These are phyloP conservation scores for Ilex asprella DNA, from an alignment of 257 asterid species.

Conservation along the genomic window DNA sequence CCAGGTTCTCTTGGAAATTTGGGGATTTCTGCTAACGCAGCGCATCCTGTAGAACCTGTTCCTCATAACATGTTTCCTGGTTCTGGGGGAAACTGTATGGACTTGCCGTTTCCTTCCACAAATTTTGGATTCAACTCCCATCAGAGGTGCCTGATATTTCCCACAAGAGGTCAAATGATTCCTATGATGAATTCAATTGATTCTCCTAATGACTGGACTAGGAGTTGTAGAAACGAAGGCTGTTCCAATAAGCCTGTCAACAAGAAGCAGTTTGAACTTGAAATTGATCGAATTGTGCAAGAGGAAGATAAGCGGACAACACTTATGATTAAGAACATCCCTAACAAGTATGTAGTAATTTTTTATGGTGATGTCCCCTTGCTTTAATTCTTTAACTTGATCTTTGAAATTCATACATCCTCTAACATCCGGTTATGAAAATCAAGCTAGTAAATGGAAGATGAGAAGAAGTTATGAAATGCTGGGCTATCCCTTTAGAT, in stretches of 20 bases:
- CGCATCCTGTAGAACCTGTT: constrained; percentile 70
- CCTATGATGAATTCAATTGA: constrained; percentile 85
- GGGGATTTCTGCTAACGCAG: constrained; percentile 72
- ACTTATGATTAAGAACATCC: constrained; percentile 97
- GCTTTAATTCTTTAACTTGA: background rate
- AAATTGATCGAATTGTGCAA: constrained; percentile 68
- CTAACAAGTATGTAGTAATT: constrained; percentile 73
- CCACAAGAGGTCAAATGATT: constrained; percentile 84
- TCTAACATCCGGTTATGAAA: too few relatives aligned
- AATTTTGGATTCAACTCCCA: constrained; percentile 65
- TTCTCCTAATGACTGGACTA: constrained; percentile 81
- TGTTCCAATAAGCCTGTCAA: constrained; percentile 62
- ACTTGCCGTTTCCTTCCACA: constrained; percentile 60
- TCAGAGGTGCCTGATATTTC: constrained; percentile 82
- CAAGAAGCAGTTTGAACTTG: constrained; percentile 98
- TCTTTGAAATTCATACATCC: too few relatives aligned
- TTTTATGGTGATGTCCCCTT: constrained; percentile 6
- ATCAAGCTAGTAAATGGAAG: too few relatives aligned
- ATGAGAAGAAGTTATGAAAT: too few relatives aligned
- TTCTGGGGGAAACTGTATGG: constrained; percentile 40
- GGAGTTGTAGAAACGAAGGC: constrained; percentile 76
- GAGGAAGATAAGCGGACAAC: constrained; percentile 99
- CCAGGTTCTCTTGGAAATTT: constrained; percentile 92
- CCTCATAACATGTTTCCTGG: constrained; percentile 64
- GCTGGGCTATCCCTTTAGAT: too few relatives aligned